Evolutionary conservation across 2,329 filamentous ascomycete genomes (phyloP), one percentile per base, ranked within the genome.

Genomic region (Arthrobotrys iridis): DNA sequence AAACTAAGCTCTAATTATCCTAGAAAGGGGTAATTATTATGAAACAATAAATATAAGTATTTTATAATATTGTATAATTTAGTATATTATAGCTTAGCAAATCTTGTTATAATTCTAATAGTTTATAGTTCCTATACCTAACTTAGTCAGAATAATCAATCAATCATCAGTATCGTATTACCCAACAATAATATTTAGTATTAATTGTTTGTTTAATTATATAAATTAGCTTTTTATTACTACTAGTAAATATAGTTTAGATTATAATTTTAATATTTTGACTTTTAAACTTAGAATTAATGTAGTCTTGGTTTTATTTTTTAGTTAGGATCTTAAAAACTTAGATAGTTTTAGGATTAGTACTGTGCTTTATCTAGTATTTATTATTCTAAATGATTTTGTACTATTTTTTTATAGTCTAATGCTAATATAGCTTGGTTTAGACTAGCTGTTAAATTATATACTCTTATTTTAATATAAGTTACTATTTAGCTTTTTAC

Each of bases 11-110:
- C 43, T 60, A 41, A 58, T 8, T n/a, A 30, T 11, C 18, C 13
- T 58, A 8, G 30, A 58, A 58, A 28, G 11, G 8, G 30, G 15
- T 26, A 33, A 58, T 58, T 58, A 26, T 33, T 58, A 22, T 58
- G 18, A n/a, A n/a, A n/a, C n/a, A n/a, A n/a, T n/a, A n/a, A n/a
- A n/a, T 30, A 28, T 26, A 26, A 11, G 8, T 10, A 37, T 8
- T 37, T 40, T 60, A 7, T 45, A 45, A 45, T 45, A 45, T 45
- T 7, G 13, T 15, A 15, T 45, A 15, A 45, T n/a, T n/a, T n/a
- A n/a, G n/a, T n/a, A 45, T 45, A 7, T 45, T 45, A 45, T 45
- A 7, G n/a, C n/a, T 45, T n/a, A 45, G 20, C 7, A n/a, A 37
- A 7, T 37, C n/a, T 37, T 37, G 33, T 37, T 37, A 37, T 37